A percentile compares a stretch with the other conserved stretches of the same genome.
phyloP scores from a whole-genome alignment of 805 yeast species.

The Starmerella stigmatis region DNA sequence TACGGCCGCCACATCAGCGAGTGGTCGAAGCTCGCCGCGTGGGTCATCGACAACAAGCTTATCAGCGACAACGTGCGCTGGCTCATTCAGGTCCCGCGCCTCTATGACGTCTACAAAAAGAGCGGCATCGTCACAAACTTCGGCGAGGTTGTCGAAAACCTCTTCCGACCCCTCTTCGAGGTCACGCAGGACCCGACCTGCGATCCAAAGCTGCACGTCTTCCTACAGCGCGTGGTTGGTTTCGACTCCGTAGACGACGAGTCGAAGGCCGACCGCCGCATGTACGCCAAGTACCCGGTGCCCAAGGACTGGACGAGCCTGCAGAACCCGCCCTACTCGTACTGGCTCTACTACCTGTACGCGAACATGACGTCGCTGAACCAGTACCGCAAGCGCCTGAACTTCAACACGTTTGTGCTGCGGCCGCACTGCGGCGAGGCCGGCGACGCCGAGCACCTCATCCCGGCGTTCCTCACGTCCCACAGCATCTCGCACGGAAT shows the following conservation, averaged over 20 bases:
- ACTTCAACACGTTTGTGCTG: constrained; percentile 80
- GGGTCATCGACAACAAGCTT: constrained; percentile 90
- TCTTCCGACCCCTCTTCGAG: constrained; percentile 83
- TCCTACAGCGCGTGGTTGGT: constrained; percentile 89
- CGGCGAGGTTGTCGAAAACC: constrained; percentile 63
- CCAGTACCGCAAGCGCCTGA: constrained; percentile 63
- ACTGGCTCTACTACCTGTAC: constrained; percentile 79
- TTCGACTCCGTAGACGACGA: constrained; percentile 98
- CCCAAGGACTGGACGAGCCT: constrained; percentile 71
- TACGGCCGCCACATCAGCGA: constrained; percentile 84
- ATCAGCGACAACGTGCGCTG: constrained; percentile 92
- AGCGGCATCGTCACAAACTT: constrained; percentile 59
- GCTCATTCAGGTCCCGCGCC: constrained; percentile 90
- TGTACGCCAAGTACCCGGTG: constrained; percentile 73
- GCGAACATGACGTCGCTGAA: constrained; percentile 81
- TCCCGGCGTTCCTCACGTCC: constrained; percentile 76
- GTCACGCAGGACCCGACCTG: constrained; percentile 73
- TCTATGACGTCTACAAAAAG: constrained; percentile 79
- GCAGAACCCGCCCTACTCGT: constrained; percentile 94
- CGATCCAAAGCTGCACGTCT: constrained; percentile 84
- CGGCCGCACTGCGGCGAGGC: constrained; percentile 99
- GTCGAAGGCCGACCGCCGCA: constrained; percentile 75
- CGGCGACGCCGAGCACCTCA: constrained; percentile 97
- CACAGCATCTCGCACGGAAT: constrained; percentile 96
- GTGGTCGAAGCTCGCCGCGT: constrained; percentile 90